Conservation (phyloP, 257 asterid genomes). For the Ehretia macrophylla region DNA sequence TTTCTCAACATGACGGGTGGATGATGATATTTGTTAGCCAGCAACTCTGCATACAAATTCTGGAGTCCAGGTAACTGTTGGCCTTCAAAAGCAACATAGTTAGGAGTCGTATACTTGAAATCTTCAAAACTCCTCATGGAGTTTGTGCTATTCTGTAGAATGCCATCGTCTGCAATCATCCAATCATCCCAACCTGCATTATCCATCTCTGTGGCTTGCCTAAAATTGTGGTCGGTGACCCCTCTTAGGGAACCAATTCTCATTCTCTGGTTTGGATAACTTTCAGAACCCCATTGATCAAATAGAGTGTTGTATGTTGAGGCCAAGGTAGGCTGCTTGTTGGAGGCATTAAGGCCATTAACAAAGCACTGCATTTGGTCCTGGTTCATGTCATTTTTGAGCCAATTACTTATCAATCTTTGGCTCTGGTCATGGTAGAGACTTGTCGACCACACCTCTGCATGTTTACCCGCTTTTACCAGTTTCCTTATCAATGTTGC, state of each 20-base stretch:
- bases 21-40: slow-evolving; percentile 18
- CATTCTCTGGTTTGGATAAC: slow-evolving; percentile 14
- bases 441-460: slow-evolving; percentile 42
- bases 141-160: slow-evolving; percentile 13
- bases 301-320: slow-evolving; percentile 8
- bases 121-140: slow-evolving; percentile 13
- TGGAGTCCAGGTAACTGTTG: slow-evolving; percentile 17
- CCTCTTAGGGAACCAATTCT: slow-evolving; percentile 9
- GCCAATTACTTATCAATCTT: slow-evolving; percentile 14
- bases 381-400: slow-evolving; percentile 11
- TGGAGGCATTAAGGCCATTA: slow-evolving; percentile 13
- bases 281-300: slow-evolving; percentile 17
- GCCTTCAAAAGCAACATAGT: slow-evolving; percentile 12
- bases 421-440: slow-evolving; percentile 4
- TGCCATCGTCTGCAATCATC: slow-evolving; percentile 9
- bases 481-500: slow-evolving; percentile 29
- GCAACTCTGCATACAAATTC: slow-evolving; percentile 14
- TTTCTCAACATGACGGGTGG: slow-evolving; percentile 19
- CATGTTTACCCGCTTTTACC: slow-evolving; percentile 47
- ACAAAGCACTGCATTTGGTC: slow-evolving; percentile 16
- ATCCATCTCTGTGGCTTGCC: slow-evolving; percentile 10
- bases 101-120: neutral
- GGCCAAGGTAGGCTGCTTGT: slow-evolving; percentile 14
- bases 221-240: slow-evolving; percentile 12
- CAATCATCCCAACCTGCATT: slow-evolving; percentile 23